Base-by-base conservation (phyloP, 768 basidiomycete species). In the Suillus bovinus region DNA sequence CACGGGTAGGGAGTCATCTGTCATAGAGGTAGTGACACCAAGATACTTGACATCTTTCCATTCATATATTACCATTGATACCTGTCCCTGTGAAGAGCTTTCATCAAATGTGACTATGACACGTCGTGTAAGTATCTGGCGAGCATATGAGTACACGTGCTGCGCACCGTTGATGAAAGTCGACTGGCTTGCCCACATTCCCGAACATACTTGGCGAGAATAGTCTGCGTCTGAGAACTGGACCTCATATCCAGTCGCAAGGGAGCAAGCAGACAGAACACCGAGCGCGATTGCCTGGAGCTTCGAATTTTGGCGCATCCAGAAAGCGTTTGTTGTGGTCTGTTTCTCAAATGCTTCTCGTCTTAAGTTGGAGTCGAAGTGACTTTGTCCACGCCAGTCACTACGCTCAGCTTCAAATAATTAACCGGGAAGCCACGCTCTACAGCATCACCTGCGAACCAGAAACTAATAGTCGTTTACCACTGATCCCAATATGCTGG, bases 1-100 rank as follows among this genome's bases (percentile, higher is more conserved):
- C 75, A 94, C 90, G 66, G 90, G 90, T 56, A 89, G 70, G 60
- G 79, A 78, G 42, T 85, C 82, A 64, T 86, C 81, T 6, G 71
- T 75, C 36, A 75, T 64, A 5, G 86, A 85, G 34, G 86, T 86
- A 52, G 81, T 77, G 72, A 83, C 87, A 38, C 97, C 97, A 3
- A 99, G 82, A 71, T 92, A 95, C 52, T 81, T 77, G 58, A 88
- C 87, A 71, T 99, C 97, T 33, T 81, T 73, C 96, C 96, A 99
- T 77, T 99, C 96, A 70, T 98, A 99, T 27, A 99, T 86, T 59
- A 96, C 91, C 83, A 97, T 88, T 31, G 96, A 93, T 22, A 97
- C 79, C 75, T 96, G 92, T 41, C 96, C 96, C 68, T 87, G 80
- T 4, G 94, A 94, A 6, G 81, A 69, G 20, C 79, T 72, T 24